Percentiles rank a stretch among this genome's conserved stretches.
Evolutionary conservation across 2,329 filamentous ascomycete species (phyloP).

Genomic region (Botryotinia narcissicola): DNA sequence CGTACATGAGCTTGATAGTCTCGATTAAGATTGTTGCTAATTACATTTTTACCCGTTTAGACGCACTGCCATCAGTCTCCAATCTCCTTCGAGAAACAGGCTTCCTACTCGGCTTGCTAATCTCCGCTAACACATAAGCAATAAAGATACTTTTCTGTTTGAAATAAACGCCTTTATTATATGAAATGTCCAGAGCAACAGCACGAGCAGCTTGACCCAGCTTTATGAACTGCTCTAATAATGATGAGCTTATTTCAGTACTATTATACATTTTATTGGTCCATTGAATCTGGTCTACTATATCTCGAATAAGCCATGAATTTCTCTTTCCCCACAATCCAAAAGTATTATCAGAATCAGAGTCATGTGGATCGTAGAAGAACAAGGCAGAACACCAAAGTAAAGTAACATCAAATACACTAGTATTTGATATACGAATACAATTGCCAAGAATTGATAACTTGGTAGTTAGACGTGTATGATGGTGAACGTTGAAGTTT

Average conservation of each 20-base stretch:
- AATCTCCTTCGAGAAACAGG: not conserved
- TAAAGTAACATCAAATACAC: not conserved
- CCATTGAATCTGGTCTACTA: not conserved
- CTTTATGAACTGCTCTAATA: not conserved
- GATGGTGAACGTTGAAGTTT: not conserved
- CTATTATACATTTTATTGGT: not conserved
- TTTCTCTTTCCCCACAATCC: not conserved
- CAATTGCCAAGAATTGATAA: not conserved
- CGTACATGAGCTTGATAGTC: too few relatives aligned
- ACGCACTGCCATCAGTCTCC: not conserved
- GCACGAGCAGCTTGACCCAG: not conserved
- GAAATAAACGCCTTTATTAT: not conserved
- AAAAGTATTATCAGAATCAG: not conserved
- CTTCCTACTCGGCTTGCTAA: not conserved
- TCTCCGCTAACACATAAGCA: not conserved
- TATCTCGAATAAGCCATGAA: conserved; percentile 1
- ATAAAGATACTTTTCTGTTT: not conserved
- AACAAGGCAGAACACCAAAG: not conserved
- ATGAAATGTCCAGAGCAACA: not conserved
- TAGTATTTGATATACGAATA: not conserved
- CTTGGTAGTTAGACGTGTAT: not conserved
- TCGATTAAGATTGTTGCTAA: too few relatives aligned
- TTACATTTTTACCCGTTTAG: not conserved
- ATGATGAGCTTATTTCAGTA: not conserved
- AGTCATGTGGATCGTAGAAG: not conserved